Percentiles rank a stretch among this genome's conserved stretches.
Conservation (phyloP, 768 basidiomycete genomes). For the Chalciporus chontae region DNA sequence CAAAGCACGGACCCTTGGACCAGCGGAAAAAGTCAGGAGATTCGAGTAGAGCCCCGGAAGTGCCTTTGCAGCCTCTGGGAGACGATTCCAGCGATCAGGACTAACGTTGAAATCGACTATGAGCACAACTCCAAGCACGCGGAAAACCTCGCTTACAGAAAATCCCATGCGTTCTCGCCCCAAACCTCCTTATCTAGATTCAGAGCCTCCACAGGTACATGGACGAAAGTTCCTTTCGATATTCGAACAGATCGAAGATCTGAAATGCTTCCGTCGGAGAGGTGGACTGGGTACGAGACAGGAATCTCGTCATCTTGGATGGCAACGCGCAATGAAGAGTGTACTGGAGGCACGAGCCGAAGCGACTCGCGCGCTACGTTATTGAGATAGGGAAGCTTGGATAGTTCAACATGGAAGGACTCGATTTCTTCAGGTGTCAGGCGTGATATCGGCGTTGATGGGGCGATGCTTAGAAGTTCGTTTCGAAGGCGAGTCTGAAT, state of each 20-base stretch:
- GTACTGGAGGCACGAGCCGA: slow-evolving; percentile 77
- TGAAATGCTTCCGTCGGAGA: slow-evolving; percentile 43
- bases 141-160: slow-evolving; percentile 49
- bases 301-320: slow-evolving; percentile 77
- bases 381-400: slow-evolving; percentile 66
- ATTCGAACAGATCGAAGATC: slow-evolving; percentile 45
- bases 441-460: slow-evolving; percentile 37
- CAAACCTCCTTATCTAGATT: slow-evolving; percentile 75
- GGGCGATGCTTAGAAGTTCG: slow-evolving; percentile 54
- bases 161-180: slow-evolving; percentile 80
- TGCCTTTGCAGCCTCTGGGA: slow-evolving; percentile 65
- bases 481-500: slow-evolving; percentile 68
- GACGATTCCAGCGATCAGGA: slow-evolving; percentile 77
- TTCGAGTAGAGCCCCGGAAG: slow-evolving; percentile 72
- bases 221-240: slow-evolving; percentile 68
- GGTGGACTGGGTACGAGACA: slow-evolving; percentile 57
- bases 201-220: slow-evolving; percentile 76
- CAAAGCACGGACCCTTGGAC: slow-evolving; percentile 60
- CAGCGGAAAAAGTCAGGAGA: slow-evolving; percentile 73
- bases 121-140: neutral
- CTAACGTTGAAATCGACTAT: slow-evolving; percentile 34
- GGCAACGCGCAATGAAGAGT: slow-evolving; percentile 77
- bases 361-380: slow-evolving; percentile 74
- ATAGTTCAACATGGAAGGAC: slow-evolving; percentile 52
- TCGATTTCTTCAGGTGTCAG: slow-evolving; percentile 64